A percentile compares a stretch with the other conserved stretches of the same genome.
Conservation (phyloP, 2,329 filamentous ascomycete genomes). For the Sordariomycetes sp. region DNA sequence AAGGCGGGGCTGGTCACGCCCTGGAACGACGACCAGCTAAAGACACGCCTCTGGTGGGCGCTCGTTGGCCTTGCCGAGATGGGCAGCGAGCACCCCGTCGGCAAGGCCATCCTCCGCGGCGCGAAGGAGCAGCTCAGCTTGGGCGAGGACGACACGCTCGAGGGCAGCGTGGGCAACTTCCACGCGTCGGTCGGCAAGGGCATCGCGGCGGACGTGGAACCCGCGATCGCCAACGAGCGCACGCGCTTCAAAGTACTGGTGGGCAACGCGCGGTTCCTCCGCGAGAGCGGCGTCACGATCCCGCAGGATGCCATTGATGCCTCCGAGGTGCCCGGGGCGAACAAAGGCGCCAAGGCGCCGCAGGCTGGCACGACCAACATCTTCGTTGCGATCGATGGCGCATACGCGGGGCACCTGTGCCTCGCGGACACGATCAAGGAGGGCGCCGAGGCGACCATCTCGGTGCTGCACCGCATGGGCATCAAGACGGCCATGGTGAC, state of each 20-base stretch:
- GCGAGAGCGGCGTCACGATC: slow-evolving; percentile 54
- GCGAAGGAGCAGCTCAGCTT: slow-evolving; percentile 67
- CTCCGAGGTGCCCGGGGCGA: slow-evolving; percentile 38
- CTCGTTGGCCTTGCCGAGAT: slow-evolving; percentile 89
- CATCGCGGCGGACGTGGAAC: slow-evolving; percentile 70
- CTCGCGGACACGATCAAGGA: slow-evolving; percentile 88
- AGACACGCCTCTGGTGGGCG: slow-evolving; percentile 81
- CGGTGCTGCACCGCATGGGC: slow-evolving; percentile 71
- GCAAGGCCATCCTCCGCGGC: slow-evolving; percentile 67
- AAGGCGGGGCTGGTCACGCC: slow-evolving; percentile 49
- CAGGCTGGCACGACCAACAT: slow-evolving; percentile 73
- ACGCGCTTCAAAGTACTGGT: slow-evolving; percentile 67
- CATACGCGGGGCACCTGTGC: slow-evolving; percentile 70
- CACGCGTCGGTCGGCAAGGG: slow-evolving; percentile 72
- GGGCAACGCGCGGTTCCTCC: slow-evolving; percentile 70
- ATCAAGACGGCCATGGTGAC: slow-evolving; percentile 87
- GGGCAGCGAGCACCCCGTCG: slow-evolving; percentile 90
- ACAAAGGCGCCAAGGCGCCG: slow-evolving; percentile 24
- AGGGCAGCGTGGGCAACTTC: slow-evolving; percentile 79
- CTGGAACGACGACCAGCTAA: slow-evolving; percentile 59
- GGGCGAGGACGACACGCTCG: slow-evolving; percentile 57
- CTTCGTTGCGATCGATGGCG: slow-evolving; percentile 74
- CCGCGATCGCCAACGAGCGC: slow-evolving; percentile 48
- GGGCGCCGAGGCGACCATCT: slow-evolving; percentile 66
- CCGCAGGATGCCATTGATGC: slow-evolving; percentile 49